A percentile compares a stretch with the other conserved stretches of the same genome.
phyloP scores from a whole-genome alignment of 2,329 filamentous ascomycete genomes.

The Beauveria sp. region DNA sequence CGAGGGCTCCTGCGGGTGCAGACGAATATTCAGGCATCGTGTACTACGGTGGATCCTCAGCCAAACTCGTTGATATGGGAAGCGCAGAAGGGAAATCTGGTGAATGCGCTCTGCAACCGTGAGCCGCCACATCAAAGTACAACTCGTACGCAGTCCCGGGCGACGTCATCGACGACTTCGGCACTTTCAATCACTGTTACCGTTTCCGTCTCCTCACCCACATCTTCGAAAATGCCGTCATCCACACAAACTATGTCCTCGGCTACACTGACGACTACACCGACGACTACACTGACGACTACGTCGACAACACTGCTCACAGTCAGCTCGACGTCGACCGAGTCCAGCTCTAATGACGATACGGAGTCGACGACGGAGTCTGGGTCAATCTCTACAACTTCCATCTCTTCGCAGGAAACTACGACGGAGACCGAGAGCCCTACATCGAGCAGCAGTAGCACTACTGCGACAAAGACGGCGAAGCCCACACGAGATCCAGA shows the following conservation, averaged over 20 bases:
- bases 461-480: background rate
- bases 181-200: background rate
- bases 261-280: background rate
- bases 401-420: background rate
- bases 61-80: constrained; percentile 28
- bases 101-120: constrained; percentile 26
- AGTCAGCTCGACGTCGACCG: background rate
- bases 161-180: background rate
- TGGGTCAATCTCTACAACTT: background rate
- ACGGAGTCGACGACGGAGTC: background rate
- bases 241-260: background rate
- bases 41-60: constrained; percentile 18
- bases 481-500: background rate
- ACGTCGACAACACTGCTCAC: background rate
- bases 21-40: constrained; percentile 21
- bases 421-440: background rate
- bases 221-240: background rate
- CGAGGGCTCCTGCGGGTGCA: constrained; percentile 22
- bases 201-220: background rate
- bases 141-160: background rate
- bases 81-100: constrained; percentile 28
- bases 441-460: background rate
- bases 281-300: background rate
- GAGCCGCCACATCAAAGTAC: background rate
- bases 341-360: background rate